Conservation (phyloP, 345 rosid genomes). For the Eucalyptus tenuipes region DNA sequence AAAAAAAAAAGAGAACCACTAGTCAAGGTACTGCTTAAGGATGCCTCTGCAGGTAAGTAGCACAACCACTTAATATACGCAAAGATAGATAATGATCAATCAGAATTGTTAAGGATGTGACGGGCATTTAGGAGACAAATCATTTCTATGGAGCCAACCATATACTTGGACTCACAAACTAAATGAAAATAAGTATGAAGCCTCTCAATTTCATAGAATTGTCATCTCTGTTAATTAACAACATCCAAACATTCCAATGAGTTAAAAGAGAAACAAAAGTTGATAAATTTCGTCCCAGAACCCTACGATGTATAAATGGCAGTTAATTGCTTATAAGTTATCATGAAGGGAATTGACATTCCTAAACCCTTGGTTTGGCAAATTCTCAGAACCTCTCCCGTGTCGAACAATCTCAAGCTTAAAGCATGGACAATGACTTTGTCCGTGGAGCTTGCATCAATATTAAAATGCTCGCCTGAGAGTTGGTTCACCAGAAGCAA, state of each 20-base stretch:
- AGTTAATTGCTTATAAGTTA: neutral
- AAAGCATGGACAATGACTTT: neutral
- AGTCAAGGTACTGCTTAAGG: neutral
- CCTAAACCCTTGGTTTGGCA: neutral
- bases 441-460: neutral
- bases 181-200: neutral
- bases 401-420: neutral
- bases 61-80: neutral
- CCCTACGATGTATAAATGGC: neutral
- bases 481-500: neutral
- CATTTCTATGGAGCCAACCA: neutral
- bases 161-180: neutral
- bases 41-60: neutral
- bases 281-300: neutral
- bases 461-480: neutral
- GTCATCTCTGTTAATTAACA: neutral
- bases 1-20: neutral
- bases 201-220: neutral
- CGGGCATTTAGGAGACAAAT: neutral
- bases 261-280: neutral
- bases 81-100: neutral
- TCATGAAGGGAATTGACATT: neutral
- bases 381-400: neutral
- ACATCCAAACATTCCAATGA: neutral
- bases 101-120: neutral